A percentile compares a stretch with the other conserved stretches of the same genome.
Conservation (phyloP, 1,284 basidiomycete species). For the Heterobasidion annosum region DNA sequence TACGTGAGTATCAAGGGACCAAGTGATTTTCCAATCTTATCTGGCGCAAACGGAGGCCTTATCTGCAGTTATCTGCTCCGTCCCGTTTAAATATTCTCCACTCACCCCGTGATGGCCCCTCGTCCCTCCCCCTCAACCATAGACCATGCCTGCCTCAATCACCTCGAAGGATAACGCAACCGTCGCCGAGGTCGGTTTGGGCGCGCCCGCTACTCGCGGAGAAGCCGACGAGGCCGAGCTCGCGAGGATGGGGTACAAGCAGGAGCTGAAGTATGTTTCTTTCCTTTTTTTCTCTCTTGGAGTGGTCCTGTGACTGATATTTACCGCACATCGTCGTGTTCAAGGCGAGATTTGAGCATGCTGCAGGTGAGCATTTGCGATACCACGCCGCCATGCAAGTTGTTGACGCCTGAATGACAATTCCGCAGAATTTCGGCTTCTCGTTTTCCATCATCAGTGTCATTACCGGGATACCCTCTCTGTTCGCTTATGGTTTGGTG, state of each 20-base stretch:
- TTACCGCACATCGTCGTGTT: neutral
- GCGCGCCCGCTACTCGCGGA: neutral
- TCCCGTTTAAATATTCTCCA: neutral
- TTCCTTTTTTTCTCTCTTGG: neutral
- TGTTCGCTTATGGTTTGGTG: slow-evolving; percentile 60
- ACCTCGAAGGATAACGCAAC: neutral
- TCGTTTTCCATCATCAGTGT: slow-evolving; percentile 72
- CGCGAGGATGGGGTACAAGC: slow-evolving; percentile 68
- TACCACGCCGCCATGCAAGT: slow-evolving; percentile 3
- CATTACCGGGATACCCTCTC: slow-evolving; percentile 58
- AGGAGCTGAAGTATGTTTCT: slow-evolving; percentile 53
- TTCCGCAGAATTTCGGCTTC: slow-evolving; percentile 60
- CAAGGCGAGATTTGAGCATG: slow-evolving; percentile 45
- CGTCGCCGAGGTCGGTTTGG: neutral
- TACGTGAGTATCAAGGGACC: too few relatives aligned
- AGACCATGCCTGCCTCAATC: neutral
- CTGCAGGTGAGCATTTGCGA: slow-evolving; percentile 37
- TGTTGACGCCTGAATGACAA: neutral
- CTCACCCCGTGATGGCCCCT: neutral
- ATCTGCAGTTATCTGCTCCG: too few relatives aligned
- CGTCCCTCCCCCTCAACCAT: neutral
- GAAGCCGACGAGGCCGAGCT: slow-evolving; percentile 50
- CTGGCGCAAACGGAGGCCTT: too few relatives aligned
- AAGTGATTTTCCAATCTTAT: too few relatives aligned
- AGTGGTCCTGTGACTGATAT: neutral